Evolutionary conservation across 177 flowering plant genomes (phyloP), one percentile per base, ranked within the genome.

Genomic region (Tripterygium wilfordii): DNA sequence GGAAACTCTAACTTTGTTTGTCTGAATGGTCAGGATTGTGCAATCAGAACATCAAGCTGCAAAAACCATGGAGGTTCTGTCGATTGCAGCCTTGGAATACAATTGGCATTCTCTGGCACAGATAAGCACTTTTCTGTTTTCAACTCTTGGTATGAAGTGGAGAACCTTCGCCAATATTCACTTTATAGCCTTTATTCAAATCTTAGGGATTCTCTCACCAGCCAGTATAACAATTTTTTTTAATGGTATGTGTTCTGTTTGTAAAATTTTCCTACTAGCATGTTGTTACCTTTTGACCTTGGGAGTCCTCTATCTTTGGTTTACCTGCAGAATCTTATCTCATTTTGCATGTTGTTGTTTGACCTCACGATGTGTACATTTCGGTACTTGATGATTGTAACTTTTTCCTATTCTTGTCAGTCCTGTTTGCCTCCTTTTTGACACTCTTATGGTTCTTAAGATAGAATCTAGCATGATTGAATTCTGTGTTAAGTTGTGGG

Each of bases 131-230:
- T 67, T 9, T 43, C 59, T 0, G 81, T 66, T 41, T 77, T 92
- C 53, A 86, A 92, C 68, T 84, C 99, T 3, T 92, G 99, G 97
- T 94, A 87, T 58, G 99, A 94, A 69, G 94, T 94, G 32, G 60
- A 71, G 55, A 90, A 87, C 27, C 85, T 94, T 4, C 67, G 86
- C 0, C 99, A 94, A 55, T 90, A 90, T 64, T 94, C 99, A 25
- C 92, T 94, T 28, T 85, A 65, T 49, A 66, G 75, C 51, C 74
- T 94, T 12, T 94, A 85, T 48, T 69, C 82, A 39, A 77, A 80
- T 70, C 82, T 94, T 46, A 70, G 35, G 63, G 69, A 69, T 58
- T 87, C 99, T 45, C 86, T 92, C 57, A 75, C 87, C 7, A 61
- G 77, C 56, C 83, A 86, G 66, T 88, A 70, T 51, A 82, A 60